phyloP scores from a whole-genome alignment of 371 early-diverging fungal genomes.

The Blyttiomyces sp. region DNA sequence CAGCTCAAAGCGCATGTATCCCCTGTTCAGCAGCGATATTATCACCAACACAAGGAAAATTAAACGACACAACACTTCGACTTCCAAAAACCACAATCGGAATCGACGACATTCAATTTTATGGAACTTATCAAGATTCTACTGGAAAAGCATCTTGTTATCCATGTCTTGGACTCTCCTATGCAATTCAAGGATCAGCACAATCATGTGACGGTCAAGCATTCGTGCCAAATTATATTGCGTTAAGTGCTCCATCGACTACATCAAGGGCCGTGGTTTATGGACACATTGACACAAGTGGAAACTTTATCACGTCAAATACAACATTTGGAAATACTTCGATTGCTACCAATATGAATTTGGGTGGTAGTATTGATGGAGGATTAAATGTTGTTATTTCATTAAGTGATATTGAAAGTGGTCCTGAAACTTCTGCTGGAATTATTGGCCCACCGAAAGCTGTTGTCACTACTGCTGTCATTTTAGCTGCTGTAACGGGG shows the following conservation, averaged over 20 bases:
- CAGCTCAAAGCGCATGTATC: background rate
- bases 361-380: background rate
- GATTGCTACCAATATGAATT: no score
- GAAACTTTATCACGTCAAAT: no score
- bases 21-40: background rate
- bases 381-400: background rate
- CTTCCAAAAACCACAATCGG: background rate
- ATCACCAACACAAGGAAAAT: background rate
- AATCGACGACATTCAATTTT: background rate
- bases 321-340: no score
- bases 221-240: conserved; percentile 5
- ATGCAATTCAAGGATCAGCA: background rate
- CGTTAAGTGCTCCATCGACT: background rate
- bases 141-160: conserved; percentile 6
- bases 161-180: background rate
- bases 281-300: no score
- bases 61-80: background rate
- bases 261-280: background rate
- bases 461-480: background rate
- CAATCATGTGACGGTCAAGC: conserved; percentile 2
- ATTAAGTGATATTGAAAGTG: background rate
- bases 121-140: conserved; percentile 4
- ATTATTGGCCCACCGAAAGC: conserved; percentile 4
- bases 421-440: background rate
- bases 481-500: conserved; percentile 1